Evolutionary conservation across 768 basidiomycete species (phyloP).

Genomic region (Russula sp.): DNA sequence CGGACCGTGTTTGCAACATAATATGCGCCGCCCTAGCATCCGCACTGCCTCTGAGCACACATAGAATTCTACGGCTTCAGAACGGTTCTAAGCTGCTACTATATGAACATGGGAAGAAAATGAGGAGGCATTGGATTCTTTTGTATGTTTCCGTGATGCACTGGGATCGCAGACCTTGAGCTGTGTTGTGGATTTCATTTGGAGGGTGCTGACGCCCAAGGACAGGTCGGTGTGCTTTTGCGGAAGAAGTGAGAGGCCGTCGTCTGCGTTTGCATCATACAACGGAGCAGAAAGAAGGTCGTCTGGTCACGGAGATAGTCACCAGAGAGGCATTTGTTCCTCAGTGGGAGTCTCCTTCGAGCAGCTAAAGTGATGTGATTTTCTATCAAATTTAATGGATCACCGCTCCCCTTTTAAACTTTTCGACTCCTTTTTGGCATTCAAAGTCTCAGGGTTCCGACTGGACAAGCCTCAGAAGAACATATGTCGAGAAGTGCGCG

Average conservation of each 20-base stretch:
- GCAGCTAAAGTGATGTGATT: too few species aligned
- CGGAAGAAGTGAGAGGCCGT: slow-evolving; percentile 6
- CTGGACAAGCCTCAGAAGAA: slow-evolving; percentile 96
- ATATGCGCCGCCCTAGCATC: slow-evolving; percentile 60
- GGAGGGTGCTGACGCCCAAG: slow-evolving; percentile 55
- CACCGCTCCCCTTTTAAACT: slow-evolving; percentile 56
- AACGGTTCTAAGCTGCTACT: slow-evolving; percentile 64
- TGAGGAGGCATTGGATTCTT: slow-evolving; percentile 53
- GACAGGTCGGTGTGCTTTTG: slow-evolving; percentile 68
- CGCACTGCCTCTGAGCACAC: slow-evolving; percentile 64
- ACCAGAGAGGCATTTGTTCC: neutral
- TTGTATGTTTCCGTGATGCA: slow-evolving; percentile 63
- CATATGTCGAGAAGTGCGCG: slow-evolving; percentile 86
- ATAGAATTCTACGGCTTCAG: slow-evolving; percentile 62
- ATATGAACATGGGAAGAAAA: slow-evolving; percentile 33
- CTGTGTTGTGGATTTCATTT: slow-evolving; percentile 68
- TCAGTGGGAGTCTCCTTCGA: neutral
- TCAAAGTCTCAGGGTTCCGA: slow-evolving; percentile 69
- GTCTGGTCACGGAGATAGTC: neutral
- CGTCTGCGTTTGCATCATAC: too few species aligned
- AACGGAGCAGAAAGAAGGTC: neutral
- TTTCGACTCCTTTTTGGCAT: slow-evolving; percentile 64
- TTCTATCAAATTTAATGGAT: neutral
- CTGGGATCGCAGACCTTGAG: too few species aligned
- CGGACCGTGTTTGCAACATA: slow-evolving; percentile 52